Base-by-base conservation (phyloP, 768 basidiomycete genomes). In the Mycena epipterygia region DNA sequence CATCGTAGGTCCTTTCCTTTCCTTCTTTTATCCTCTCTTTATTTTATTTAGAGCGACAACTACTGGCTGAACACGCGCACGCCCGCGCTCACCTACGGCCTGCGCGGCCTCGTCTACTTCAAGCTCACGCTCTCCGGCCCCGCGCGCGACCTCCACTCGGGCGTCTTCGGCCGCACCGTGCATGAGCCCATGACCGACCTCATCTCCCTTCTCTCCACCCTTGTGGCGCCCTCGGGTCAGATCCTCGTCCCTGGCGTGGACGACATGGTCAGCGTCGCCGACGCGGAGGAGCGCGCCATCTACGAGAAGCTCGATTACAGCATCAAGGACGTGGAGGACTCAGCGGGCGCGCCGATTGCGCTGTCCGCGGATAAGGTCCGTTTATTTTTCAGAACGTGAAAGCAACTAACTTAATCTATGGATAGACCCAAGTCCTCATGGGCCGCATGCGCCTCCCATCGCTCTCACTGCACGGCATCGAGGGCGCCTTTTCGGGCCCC, bases 391-490 rank as follows among this genome's bases (percentile, higher is more conserved):
- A 21, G 13, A n/a, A n/a, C n/a, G n/a, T n/a, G n/a, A n/a, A n/a
- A n/a, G n/a, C n/a, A n/a, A n/a, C n/a, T n/a, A n/a, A n/a, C n/a
- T n/a, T n/a, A n/a, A n/a, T n/a, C n/a, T n/a, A n/a, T n/a, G n/a
- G n/a, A n/a, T 57, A 67, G 65, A 41, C 37, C 1, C 30, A 33
- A 42, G 89, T 93, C 25, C 84, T 99, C 42, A 99, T 97, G 96
- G 95, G 94, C 42, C 90, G 95, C 74, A 98, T 98, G 97, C 90
- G 96, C 37, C 85, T 89, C 74, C 94, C 97, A 2, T 93, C 92
- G 67, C 87, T 99, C 70, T 96, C 95, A 3, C 82, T 99, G 29
- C 97, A 99, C 79, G 97, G 97, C 14, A 97, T 99, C 75, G 95
- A 98, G 81, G 96, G 97, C 56, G 97, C 96, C 2, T 98, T 97